Evolutionary conservation across 108 stramenopile species (phyloP).

Genomic region (Cylindrotheca closterium): DNA sequence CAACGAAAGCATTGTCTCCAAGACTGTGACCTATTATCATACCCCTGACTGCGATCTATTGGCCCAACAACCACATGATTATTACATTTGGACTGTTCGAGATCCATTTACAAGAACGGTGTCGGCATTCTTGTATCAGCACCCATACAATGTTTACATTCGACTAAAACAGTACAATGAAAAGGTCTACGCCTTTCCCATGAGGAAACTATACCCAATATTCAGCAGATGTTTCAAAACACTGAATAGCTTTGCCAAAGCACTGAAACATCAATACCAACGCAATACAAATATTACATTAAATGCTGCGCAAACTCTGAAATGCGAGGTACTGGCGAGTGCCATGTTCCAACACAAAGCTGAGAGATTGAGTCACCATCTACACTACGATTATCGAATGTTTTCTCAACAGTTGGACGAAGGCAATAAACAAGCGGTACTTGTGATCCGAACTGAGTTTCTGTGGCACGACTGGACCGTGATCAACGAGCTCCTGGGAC

Average conservation of each 20-base stretch:
- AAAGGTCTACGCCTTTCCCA: not conserved
- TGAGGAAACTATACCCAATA: conserved; percentile 1
- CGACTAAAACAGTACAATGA: conserved; percentile 1
- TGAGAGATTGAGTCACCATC: conserved; percentile 32
- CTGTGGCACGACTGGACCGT: conserved; percentile 58
- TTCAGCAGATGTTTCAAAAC: conserved; percentile 45
- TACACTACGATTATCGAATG: conserved; percentile 41
- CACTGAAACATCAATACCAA: conserved; percentile 19
- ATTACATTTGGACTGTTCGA: conserved; percentile 46
- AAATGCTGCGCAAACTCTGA: not conserved
- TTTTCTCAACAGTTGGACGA: conserved; percentile 11
- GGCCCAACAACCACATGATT: conserved; percentile 23
- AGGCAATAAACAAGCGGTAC: conserved; percentile 1
- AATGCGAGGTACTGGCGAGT: conserved; percentile 20
- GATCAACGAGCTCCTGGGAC: conserved; percentile 42
- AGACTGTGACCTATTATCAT: conserved; percentile 41
- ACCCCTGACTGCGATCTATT: conserved; percentile 40
- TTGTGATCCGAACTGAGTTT: conserved; percentile 44
- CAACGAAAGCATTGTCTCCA: conserved; percentile 18
- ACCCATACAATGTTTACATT: conserved; percentile 19
- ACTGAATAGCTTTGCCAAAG: conserved; percentile 35
- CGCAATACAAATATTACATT: conserved; percentile 6
- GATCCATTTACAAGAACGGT: conserved; percentile 62
- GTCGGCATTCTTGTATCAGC: conserved; percentile 50
- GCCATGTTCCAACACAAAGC: conserved; percentile 35